phyloP scores from a whole-genome alignment of 169 alveolate genomes.

The Cyclospora cayetanensis region DNA sequence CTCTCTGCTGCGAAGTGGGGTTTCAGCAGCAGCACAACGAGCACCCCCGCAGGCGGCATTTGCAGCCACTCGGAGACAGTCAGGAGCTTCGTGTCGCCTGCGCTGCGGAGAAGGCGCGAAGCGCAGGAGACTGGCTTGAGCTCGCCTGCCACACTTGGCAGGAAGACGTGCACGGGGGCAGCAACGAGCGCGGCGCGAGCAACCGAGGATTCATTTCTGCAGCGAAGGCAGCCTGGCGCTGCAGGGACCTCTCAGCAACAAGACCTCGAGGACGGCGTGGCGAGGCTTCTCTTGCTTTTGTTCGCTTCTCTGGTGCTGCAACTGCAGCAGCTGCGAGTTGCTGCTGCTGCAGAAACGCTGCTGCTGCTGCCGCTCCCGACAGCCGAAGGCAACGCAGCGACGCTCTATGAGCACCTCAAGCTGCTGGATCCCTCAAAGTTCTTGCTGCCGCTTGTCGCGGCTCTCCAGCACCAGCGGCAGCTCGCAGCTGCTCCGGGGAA shows the following conservation, averaged over 20 bases:
- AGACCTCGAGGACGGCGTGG: background rate
- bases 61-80: background rate
- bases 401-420: slow-evolving; percentile 17
- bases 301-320: background rate
- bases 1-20: slow-evolving; percentile 19
- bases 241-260: background rate
- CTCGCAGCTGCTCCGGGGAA: background rate
- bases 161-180: background rate
- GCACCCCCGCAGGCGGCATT: background rate
- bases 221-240: background rate
- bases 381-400: slow-evolving; percentile 27
- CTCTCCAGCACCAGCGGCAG: slow-evolving; percentile 31
- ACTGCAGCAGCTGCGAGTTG: slow-evolving; percentile 16
- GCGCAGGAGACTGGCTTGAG: too few species aligned
- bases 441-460: background rate
- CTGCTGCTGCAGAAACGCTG: slow-evolving; percentile 40
- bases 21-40: slow-evolving; percentile 16
- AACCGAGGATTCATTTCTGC: background rate
- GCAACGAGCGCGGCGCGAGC: background rate
- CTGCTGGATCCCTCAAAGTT: slow-evolving; percentile 37
- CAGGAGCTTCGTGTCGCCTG: background rate
- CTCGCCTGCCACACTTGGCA: too few species aligned
- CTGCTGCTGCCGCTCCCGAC: slow-evolving; percentile 23
- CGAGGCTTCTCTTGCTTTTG: background rate
- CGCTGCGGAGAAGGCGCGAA: background rate